Base-by-base conservation (phyloP, 2,329 filamentous ascomycete species). In the Trematosphaeria pertusa region DNA sequence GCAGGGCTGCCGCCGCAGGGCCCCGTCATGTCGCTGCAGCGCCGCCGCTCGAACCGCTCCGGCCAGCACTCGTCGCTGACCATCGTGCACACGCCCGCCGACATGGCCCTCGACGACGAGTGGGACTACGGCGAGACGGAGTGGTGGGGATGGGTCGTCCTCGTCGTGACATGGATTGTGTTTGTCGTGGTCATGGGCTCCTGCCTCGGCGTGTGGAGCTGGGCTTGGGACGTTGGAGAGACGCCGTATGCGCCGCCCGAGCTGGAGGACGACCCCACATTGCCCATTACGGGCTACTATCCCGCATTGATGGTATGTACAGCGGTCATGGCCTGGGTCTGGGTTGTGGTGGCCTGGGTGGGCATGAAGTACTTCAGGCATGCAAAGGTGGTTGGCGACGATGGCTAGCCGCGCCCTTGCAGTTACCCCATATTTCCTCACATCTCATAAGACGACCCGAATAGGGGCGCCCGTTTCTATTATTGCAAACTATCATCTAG, bases 341-440 rank as follows among this genome's bases (percentile, higher is more conserved):
- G 94, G 94, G 94, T 97, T 14, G 85, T 96, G 10, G 87, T 95
- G 47, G 94, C 95, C 9, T 99, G 94, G 94, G 87, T 97, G 37
- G 94, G 94, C 18, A 97, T 99, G 93, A 99, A 99, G 72, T 97
- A 97, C 73, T 99, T 99, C 69, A 86, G 92, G 60, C 94, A 99
- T 78, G 93, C 94, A 24, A 96, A 96, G 76, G 95, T 97, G 66
- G 89, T 80, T 35, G 81, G 79, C 15, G 82, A 84, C 28, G 81
- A 84, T 38, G 61, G 62, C 22, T 70, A 67, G 47, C 42, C 35
- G 20, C n/a, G n/a, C n/a, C n/a, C n/a, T n/a, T n/a, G n/a, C n/a
- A n/a, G n/a, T n/a, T n/a, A n/a, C n/a, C n/a, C n/a, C n/a, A n/a
- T n/a, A n/a, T n/a, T n/a, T n/a, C n/a, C n/a, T 43, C 34, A 40